Base-by-base conservation (phyloP, 2,329 filamentous ascomycete species). In the Lachnellula suecica region DNA sequence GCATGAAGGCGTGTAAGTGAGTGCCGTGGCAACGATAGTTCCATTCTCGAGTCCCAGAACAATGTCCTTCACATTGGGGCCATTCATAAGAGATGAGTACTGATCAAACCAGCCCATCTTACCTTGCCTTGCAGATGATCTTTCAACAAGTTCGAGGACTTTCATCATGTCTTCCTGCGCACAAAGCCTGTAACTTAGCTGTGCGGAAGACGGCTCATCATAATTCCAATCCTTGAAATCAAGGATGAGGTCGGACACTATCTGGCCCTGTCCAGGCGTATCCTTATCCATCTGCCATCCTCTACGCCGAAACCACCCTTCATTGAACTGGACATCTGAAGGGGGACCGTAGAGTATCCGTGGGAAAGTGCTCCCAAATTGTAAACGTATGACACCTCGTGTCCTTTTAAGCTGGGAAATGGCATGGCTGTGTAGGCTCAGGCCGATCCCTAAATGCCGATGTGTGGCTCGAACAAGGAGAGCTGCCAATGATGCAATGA, bases 81-180 rank as follows among this genome's bases (percentile, higher is more conserved):
- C 74, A 56, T 76, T 72, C 41, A 73, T 73, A 9, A 82, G 70
- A 56, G 72, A 74, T 50, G 73, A 74, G 57, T 84, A 85, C 59
- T 83, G 79, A 59, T 84, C 80, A 59, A 78, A 83, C 79, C 80
- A 83, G 40, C 80, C 80, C 59, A 81, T 75, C 41, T 74, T 72
- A 29, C 73, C 70, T 53, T 78, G 75, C 44, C 70, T 70, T 9
- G 66, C 66, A 0, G 76, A 77, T 48, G 78, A 75, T 45, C 68
- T 71, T 48, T 75, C 74, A 9, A 81, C 78, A 58, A 83, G 73
- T 2, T 73, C 71, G 44, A 81, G 61, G 2, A 83, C 75, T 24
- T 63, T 57, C 34, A 72, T 65, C 51, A 75, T 75, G 53, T 84
- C 79, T 25, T 59, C 55, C 44, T 63, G 61, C 41, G 57, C 57